Base-by-base conservation (phyloP, 805 yeast species). In the Pichia membranifaciens region DNA sequence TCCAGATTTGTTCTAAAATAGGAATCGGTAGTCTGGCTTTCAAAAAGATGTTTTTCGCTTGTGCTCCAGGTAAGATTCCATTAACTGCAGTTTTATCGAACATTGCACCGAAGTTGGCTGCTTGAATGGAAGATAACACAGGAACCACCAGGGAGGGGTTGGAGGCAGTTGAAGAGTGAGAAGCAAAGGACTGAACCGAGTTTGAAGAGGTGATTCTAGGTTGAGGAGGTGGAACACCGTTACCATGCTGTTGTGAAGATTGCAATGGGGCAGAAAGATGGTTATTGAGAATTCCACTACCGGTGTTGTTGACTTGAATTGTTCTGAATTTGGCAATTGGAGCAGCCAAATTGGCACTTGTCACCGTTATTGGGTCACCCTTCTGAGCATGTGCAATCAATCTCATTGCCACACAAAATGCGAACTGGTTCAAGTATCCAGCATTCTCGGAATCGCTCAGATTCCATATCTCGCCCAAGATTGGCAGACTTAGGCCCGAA, bases 401-500 rank as follows among this genome's bases (percentile, higher is more conserved):
- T 62, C 99, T 78, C 79, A 93, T 75, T 18, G 97, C 96, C 45
- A 81, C 76, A 52, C 85, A 78, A 66, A 93, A 93, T 22, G 90
- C 91, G 48, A 76, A 73, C 60, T 82, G 87, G 56, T 83, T 84
- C 53, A 93, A 72, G 59, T 82, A 85, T 0, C 99, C 99, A 53
- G 81, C 74, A 68, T 88, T 88, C 50, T 80, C 82, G n/a, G 78
- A 76, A 67, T 93, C 99, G n/a, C 96, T 89, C 32, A 85, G 63
- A 64, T 86, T 90, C 99, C 99, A 93, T 53, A 93, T 82, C 65
- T 89, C 93, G 9, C 96, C 96, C 32, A 93, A 72, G 28, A 77
- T 69, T 16, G 81, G 72, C 3, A 95, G 83, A 5, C 93, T 81
- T 41, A 93, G 73, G 1, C 95, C 95, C 3, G 95, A 82, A 50